These are phyloP conservation scores for Phytophthora kernoviae DNA, from an alignment of 352 stramenopile genomes.

Conservation along the genomic window DNA sequence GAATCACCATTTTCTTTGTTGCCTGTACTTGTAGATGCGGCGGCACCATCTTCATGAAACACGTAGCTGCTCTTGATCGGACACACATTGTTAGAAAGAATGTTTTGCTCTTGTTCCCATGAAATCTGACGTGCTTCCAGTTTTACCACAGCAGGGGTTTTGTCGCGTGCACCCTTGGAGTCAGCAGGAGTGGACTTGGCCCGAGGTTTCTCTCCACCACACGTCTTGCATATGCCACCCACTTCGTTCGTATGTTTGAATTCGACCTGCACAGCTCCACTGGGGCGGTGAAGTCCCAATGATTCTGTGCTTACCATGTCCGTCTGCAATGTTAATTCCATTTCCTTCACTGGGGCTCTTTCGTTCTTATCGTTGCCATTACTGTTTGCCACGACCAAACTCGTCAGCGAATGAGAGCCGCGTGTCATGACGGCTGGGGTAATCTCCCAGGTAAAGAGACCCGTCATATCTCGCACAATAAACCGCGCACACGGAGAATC, in stretches of 20 bases:
- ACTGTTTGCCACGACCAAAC: conserved; percentile 10
- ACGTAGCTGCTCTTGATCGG: conserved; percentile 71
- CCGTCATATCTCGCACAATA: conserved; percentile 86
- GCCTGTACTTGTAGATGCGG: conserved; percentile 1
- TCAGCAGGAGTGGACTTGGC: conserved; percentile 29
- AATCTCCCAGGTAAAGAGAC: conserved; percentile 87
- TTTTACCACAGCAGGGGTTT: conserved; percentile 10
- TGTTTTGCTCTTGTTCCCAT: conserved; percentile 62
- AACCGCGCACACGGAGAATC: conserved; percentile 79
- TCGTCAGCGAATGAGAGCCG: conserved; percentile 21
- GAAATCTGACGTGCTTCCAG: conserved; percentile 64
- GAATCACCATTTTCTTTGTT: conserved; percentile 30
- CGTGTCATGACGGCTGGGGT: conserved; percentile 41
- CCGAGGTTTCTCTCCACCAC: conserved; percentile 60
- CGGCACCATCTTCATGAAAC: conserved; percentile 63
- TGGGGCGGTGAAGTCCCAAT: conserved; percentile 46
- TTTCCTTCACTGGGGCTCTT: conserved; percentile 26
- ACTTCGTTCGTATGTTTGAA: conserved; percentile 49
- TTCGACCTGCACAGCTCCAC: conserved; percentile 63
- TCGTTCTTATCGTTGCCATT: conserved; percentile 4
- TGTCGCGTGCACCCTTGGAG: conserved; percentile 21
- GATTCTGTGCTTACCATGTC: conserved; percentile 36
- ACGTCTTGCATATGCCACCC: conserved; percentile 48
- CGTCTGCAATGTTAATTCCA: conserved; percentile 46
- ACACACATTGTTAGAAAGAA: conserved; percentile 74